Evolutionary conservation across 164 flowering plant genomes (phyloP).

Genomic region (Stephania cephalantha): DNA sequence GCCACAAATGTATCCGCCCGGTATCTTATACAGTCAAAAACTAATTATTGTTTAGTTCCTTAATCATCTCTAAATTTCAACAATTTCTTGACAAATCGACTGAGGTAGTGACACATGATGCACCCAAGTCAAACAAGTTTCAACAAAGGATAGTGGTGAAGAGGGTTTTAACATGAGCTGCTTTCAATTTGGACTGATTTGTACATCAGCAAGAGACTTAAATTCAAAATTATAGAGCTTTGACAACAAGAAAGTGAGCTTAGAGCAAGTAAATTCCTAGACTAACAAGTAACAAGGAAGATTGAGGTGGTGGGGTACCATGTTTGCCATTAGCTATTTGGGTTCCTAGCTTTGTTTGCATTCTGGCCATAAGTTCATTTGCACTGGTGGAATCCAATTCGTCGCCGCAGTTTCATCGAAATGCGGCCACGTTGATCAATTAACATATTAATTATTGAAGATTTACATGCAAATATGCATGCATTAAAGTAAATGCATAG

Average conservation of each 20-base stretch:
- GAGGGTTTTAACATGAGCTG: neutral
- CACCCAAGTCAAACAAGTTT: too few species aligned
- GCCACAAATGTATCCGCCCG: too few species aligned
- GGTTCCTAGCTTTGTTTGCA: neutral
- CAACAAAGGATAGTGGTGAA: neutral
- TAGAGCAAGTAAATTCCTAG: neutral
- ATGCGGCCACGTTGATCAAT: neutral
- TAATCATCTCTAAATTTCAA: too few species aligned
- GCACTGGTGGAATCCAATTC: neutral
- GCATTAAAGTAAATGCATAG: neutral
- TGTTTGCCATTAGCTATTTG: neutral
- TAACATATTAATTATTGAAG: neutral
- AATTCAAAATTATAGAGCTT: neutral
- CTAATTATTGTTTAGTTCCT: too few species aligned
- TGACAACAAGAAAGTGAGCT: neutral
- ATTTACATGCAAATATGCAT: conserved; percentile 1
- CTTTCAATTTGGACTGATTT: neutral
- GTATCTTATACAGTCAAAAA: too few species aligned
- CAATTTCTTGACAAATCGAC: too few species aligned
- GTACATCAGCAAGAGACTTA: neutral
- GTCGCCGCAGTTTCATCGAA: neutral
- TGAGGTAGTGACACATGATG: too few species aligned
- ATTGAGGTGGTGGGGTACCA: conserved; percentile 1
- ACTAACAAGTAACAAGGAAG: neutral
- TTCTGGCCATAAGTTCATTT: neutral